Percentiles rank a stretch among this genome's conserved stretches.
Conservation (phyloP, 2,329 filamentous ascomycete genomes). For the Arthrobotrys pseudoclavata region DNA sequence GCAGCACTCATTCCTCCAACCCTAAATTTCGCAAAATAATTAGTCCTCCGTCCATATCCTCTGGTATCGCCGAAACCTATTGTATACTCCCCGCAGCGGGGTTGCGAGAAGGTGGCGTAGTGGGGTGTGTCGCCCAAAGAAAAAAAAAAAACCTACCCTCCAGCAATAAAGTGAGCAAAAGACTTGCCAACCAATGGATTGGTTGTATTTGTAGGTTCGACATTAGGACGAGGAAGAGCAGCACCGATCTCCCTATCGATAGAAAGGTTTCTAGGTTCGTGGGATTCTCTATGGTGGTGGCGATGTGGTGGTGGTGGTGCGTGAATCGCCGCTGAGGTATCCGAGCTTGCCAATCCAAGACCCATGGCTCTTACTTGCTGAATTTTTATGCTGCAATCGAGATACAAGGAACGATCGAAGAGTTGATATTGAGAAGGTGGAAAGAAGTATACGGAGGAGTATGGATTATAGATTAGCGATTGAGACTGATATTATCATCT, state of each 20-base stretch:
- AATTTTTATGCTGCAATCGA: conserved; percentile 1
- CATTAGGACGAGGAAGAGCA: conserved; percentile 53
- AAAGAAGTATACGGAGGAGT: not conserved
- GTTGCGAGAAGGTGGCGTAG: not conserved
- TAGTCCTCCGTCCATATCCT: conserved; percentile 7
- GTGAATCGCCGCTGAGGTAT: conserved; percentile 34
- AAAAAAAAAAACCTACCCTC: conserved; percentile 75
- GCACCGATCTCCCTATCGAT: conserved; percentile 58
- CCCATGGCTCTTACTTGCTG: conserved; percentile 39
- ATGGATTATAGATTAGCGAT: conserved; percentile 21
- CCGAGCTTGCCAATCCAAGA: conserved; percentile 48
- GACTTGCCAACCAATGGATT: conserved; percentile 72
- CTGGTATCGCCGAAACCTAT: conserved; percentile 4
- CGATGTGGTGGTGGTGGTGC: conserved; percentile 20
- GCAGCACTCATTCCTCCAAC: conserved; percentile 91
- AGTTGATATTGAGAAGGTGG: not conserved
- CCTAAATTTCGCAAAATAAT: conserved; percentile 68
- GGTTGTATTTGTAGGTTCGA: conserved; percentile 51
- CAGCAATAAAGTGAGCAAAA: conserved; percentile 92
- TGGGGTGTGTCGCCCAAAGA: conserved; percentile 34
- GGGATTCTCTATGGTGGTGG: conserved; percentile 39
- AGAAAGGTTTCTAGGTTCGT: conserved; percentile 52
- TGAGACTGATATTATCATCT: conserved; percentile 43
- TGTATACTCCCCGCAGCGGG: conserved; percentile 15
- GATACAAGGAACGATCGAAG: not conserved